Evolutionary conservation across 2,329 filamentous ascomycete species (phyloP).

Genomic region (Alternaria ventricosa): DNA sequence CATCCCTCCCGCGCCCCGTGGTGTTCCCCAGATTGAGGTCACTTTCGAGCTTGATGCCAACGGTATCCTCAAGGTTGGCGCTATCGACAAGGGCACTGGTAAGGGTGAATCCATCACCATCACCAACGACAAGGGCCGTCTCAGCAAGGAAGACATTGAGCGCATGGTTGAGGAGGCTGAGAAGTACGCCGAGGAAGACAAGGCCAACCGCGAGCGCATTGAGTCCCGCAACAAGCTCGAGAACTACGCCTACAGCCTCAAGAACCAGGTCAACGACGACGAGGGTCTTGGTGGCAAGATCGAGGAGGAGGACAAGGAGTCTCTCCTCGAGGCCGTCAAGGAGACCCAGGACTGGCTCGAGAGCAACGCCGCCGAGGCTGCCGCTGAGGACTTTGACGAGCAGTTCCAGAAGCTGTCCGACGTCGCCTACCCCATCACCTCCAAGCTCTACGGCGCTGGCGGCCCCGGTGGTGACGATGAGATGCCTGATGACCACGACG

Average conservation of each 20-base stretch:
- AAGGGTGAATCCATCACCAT: conserved; percentile 98
- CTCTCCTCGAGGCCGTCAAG: conserved; percentile 94
- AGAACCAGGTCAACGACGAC: conserved; percentile 98
- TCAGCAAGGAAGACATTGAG: conserved; percentile 96
- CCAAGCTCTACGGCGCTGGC: conserved; percentile 83
- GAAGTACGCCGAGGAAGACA: conserved; percentile 99
- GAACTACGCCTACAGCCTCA: conserved; percentile 98
- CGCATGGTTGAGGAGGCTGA: conserved; percentile 99
- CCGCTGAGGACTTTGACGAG: conserved; percentile 96
- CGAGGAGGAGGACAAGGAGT: conserved; percentile 97
- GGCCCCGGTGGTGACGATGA: conserved; percentile 75
- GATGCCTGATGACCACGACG: conserved; percentile 54
- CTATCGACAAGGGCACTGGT: conserved; percentile 96
- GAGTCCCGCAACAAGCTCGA: conserved; percentile 95
- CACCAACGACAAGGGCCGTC: conserved; percentile 98
- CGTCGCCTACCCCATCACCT: conserved; percentile 98
- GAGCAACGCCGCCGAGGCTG: conserved; percentile 85
- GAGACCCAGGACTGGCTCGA: conserved; percentile 97
- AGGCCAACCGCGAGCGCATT: conserved; percentile 95
- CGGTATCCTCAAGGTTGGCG: conserved; percentile 95
- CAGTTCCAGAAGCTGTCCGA: conserved; percentile 99
- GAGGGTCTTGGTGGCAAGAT: conserved; percentile 98
- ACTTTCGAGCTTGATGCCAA: conserved; percentile 98
- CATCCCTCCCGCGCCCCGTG: conserved; percentile 92
- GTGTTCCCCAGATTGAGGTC: conserved; percentile 97